These are phyloP conservation scores for Cutaneotrichosporon dermatis DNA, from an alignment of 1,284 basidiomycete genomes.

Conservation along the genomic window DNA sequence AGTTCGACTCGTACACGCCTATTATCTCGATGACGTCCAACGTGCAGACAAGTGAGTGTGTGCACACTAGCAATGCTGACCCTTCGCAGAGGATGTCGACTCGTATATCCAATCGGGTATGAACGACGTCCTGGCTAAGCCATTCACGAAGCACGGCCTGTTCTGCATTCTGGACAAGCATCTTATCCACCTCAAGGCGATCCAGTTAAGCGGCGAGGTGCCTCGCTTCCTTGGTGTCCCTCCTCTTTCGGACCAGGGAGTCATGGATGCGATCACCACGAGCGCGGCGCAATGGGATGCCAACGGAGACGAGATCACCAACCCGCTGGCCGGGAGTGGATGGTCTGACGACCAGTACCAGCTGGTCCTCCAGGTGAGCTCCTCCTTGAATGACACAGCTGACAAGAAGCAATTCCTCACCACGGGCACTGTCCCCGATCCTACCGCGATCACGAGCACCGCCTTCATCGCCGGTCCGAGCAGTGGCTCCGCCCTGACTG, in stretches of 20 bases:
- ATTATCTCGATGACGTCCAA: slow-evolving; percentile 97
- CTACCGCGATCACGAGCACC: slow-evolving; percentile 11
- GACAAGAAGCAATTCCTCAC: slow-evolving; percentile 27
- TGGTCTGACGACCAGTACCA: slow-evolving; percentile 46
- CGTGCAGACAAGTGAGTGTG: slow-evolving; percentile 61
- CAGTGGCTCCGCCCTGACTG: not conserved
- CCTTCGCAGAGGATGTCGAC: slow-evolving; percentile 44
- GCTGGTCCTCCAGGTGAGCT: slow-evolving; percentile 36
- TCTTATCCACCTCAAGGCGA: slow-evolving; percentile 83
- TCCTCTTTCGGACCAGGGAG: slow-evolving; percentile 60
- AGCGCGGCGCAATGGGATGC: slow-evolving; percentile 28
- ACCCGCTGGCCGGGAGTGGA: slow-evolving; percentile 44
- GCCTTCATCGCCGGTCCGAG: slow-evolving; percentile 6
- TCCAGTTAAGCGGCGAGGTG: slow-evolving; percentile 67
- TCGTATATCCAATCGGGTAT: slow-evolving; percentile 58
- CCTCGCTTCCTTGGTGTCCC: slow-evolving; percentile 69
- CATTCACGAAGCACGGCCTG: slow-evolving; percentile 87
- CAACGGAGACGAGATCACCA: slow-evolving; percentile 25
- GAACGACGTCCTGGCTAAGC: slow-evolving; percentile 95
- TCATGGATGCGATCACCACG: slow-evolving; percentile 52
- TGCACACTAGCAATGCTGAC: not conserved
- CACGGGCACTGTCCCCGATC: slow-evolving; percentile 32
- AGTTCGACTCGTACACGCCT: slow-evolving; percentile 82
- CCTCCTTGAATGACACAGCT: not conserved
- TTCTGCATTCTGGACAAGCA: slow-evolving; percentile 96